These are phyloP conservation scores for Paramecium sonneborni DNA, from an alignment of 73 alveolate species.

Conservation along the genomic window DNA sequence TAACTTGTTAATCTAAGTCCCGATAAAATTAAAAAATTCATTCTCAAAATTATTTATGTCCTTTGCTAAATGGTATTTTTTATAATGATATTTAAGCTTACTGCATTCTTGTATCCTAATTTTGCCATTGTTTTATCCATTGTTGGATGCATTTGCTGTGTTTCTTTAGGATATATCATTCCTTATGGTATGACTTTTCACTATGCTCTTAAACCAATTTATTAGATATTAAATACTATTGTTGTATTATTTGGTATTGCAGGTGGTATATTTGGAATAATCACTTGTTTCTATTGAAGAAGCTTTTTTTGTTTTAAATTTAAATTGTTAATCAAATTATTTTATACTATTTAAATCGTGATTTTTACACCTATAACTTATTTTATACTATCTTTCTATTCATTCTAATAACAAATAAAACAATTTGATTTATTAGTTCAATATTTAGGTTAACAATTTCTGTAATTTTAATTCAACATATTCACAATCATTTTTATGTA, in stretches of 20 bases:
- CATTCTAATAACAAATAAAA: too few species aligned
- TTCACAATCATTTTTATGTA: too few species aligned
- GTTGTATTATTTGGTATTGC: background rate
- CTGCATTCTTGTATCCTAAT: constrained; percentile 44
- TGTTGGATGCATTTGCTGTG: constrained; percentile 9
- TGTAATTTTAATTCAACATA: too few species aligned
- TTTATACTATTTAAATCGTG: too few species aligned
- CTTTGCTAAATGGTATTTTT: background rate
- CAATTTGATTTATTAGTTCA: too few species aligned
- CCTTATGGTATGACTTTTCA: constrained; percentile 13
- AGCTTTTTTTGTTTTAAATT: background rate
- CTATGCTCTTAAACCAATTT: background rate
- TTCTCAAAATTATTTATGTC: background rate
- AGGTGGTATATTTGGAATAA: constrained; percentile 19
- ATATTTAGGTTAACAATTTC: too few species aligned
- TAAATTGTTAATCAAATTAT: too few species aligned
- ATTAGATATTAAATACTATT: background rate
- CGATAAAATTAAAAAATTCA: background rate
- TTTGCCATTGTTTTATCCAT: constrained; percentile 11
- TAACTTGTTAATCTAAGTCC: background rate
- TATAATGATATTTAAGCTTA: background rate
- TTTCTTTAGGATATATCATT: background rate
- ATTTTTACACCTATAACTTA: too few species aligned
- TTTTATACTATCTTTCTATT: too few species aligned
- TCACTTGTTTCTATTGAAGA: background rate